Base-by-base conservation (phyloP, 2,329 filamentous ascomycete species). In the Fusarium agapanthi region DNA sequence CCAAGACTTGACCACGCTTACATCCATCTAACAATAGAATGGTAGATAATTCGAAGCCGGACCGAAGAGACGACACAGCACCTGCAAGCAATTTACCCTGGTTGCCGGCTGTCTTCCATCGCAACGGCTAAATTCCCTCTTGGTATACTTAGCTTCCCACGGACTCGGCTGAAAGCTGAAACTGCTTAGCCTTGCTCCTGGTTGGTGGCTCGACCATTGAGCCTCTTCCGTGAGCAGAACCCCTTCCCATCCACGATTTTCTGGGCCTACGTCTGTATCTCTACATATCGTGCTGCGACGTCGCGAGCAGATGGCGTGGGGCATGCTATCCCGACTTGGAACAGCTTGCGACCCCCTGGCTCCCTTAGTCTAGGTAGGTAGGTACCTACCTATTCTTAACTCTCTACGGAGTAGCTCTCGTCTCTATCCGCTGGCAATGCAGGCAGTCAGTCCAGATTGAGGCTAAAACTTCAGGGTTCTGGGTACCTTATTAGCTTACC, bases 141-240 rank as follows among this genome's bases (percentile, higher is more conserved):
- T 48, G 61, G 60, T 48, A 20, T 64, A 55, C 60, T 62, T 68
- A 55, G 61, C 64, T 68, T 64, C 51, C 58, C 54, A 62, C 58
- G 53, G 65, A 61, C 59, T 69, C 65, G 61, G 62, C 71, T 65
- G 71, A 74, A 70, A 76, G 67, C 74, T 73, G 72, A 76, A 75
- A 75, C 73, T 59, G 47, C 58, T 63, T 65, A 68, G 58, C 71
- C 70, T 67, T 43, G 61, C 45, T 62, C 69, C 69, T 61, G 38
- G 68, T 67, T 61, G 60, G 50, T 37, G 45, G 51, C 47, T 70
- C 63, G 47, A 48, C 35, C 58, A 56, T 64, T 58, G 50, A 71
- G 54, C 47, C 70, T 73, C 66, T 67, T 48, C 67, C 56, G 48
- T 67, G 40, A 70, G 45, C 51, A 57, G 51, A 61, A 67, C n/a